These are phyloP conservation scores for Graphilbum fragrans DNA, from an alignment of 2,329 filamentous ascomycete species.

Conservation along the genomic window DNA sequence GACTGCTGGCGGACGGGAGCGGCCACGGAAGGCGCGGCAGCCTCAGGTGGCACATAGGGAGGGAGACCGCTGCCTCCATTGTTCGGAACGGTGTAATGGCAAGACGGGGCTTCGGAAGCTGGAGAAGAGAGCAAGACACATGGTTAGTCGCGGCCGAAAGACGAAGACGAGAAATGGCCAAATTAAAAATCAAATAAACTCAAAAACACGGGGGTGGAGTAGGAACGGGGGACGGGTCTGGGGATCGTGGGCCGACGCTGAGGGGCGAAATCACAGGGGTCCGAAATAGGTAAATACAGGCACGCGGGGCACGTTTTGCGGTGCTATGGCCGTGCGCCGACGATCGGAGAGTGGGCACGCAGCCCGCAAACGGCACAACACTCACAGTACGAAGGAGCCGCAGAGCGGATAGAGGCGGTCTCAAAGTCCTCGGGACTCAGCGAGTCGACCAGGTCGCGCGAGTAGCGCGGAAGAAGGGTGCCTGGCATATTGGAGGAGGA, in stretches of 20 bases:
- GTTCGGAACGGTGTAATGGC: constrained; percentile 40
- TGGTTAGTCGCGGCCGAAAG: background rate
- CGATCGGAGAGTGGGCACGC: too few species aligned
- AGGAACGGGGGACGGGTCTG: too few species aligned
- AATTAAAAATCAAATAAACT: too few species aligned
- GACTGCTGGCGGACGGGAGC: constrained; percentile 6
- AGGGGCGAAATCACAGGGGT: background rate
- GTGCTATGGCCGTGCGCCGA: too few species aligned
- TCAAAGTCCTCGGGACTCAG: constrained; percentile 46
- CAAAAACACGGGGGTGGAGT: too few species aligned
- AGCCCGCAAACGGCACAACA: constrained; percentile 4
- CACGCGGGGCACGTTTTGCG: too few species aligned
- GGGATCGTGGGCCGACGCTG: too few species aligned
- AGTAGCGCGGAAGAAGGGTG: constrained; percentile 3
- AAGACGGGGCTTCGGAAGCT: constrained; percentile 55
- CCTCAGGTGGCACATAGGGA: constrained; percentile 27
- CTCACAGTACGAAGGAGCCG: constrained; percentile 56
- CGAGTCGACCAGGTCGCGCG: constrained; percentile 7
- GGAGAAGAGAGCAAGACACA: background rate
- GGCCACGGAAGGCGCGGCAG: background rate
- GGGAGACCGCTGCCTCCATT: constrained; percentile 29
- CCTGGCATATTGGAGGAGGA: constrained; percentile 4
- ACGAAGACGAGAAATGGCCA: too few species aligned
- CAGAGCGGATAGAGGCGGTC: constrained; percentile 53
- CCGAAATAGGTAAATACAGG: too few species aligned